Conservation (phyloP, 2,329 filamentous ascomycete species). For the Orbilia javanica region DNA sequence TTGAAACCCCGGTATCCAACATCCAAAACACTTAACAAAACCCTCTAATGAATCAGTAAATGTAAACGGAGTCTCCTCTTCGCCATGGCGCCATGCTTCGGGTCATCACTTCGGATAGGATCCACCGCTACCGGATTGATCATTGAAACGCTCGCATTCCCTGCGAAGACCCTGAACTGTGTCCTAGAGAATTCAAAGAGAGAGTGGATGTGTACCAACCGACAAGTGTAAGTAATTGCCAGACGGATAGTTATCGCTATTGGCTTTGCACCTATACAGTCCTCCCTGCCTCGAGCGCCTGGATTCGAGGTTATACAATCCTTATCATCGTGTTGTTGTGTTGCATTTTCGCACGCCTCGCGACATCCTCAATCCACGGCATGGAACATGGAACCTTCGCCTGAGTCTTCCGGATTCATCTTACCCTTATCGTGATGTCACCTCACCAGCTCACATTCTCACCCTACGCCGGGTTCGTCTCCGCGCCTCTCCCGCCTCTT, state of each 20-base stretch:
- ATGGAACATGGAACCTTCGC: constrained; percentile 1
- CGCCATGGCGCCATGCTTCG: background rate
- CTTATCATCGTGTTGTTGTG: background rate
- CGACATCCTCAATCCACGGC: constrained; percentile 8
- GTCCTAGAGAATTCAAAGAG: background rate
- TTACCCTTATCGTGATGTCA: constrained; percentile 11
- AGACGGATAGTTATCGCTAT: too few species aligned
- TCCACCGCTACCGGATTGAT: background rate
- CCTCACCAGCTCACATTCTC: constrained; percentile 18
- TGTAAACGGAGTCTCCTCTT: background rate
- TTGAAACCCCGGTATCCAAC: constrained; percentile 4
- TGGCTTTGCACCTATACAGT: too few species aligned
- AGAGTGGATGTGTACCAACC: background rate
- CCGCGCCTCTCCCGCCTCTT: background rate
- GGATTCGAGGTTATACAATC: too few species aligned
- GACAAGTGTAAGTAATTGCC: background rate
- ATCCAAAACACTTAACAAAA: constrained; percentile 6
- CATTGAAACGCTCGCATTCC: background rate
- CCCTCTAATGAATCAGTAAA: constrained; percentile 1
- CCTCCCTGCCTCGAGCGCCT: too few species aligned
- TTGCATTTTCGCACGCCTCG: constrained; percentile 4
- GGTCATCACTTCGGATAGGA: background rate
- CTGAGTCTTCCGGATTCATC: background rate
- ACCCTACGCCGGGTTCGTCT: constrained; percentile 1
- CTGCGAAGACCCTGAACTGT: background rate